Evolutionary conservation across 352 stramenopile species (phyloP).

Genomic region (Globisporangium carolinianum): DNA sequence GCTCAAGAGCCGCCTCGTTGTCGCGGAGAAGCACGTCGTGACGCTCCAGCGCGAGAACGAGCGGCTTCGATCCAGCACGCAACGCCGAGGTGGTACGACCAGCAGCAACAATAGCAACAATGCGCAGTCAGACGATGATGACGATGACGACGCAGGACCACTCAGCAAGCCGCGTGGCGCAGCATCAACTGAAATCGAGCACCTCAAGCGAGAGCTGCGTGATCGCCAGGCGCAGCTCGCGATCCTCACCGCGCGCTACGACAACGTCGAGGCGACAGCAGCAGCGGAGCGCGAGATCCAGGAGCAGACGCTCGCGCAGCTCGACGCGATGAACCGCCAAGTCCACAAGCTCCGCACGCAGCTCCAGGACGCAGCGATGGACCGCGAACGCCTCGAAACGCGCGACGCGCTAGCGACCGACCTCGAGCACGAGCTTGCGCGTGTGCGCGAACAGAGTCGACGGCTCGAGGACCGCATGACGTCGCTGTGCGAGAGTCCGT

Average conservation of each 20-base stretch:
- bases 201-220: constrained; percentile 68
- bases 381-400: constrained; percentile 75
- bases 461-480: constrained; percentile 89
- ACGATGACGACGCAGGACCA: constrained; percentile 13
- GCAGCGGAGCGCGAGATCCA: constrained; percentile 85
- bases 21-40: constrained; percentile 63
- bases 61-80: constrained; percentile 22
- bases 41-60: constrained; percentile 72
- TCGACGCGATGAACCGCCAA: constrained; percentile 89
- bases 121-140: constrained; percentile 12
- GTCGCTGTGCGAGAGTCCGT: constrained; percentile 88
- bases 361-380: constrained; percentile 67
- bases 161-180: neutral
- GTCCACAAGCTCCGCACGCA: constrained; percentile 84
- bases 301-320: constrained; percentile 79
- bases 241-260: constrained; percentile 85
- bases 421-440: constrained; percentile 68
- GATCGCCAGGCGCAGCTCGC: constrained; percentile 77
- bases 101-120: constrained; percentile 29
- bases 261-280: constrained; percentile 82
- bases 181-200: constrained; percentile 30
- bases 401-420: constrained; percentile 56
- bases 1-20: constrained; percentile 61
- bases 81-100: neutral
- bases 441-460: constrained; percentile 76